phyloP scores from a whole-genome alignment of 257 asterid genomes.

The Gentiana straminea region DNA sequence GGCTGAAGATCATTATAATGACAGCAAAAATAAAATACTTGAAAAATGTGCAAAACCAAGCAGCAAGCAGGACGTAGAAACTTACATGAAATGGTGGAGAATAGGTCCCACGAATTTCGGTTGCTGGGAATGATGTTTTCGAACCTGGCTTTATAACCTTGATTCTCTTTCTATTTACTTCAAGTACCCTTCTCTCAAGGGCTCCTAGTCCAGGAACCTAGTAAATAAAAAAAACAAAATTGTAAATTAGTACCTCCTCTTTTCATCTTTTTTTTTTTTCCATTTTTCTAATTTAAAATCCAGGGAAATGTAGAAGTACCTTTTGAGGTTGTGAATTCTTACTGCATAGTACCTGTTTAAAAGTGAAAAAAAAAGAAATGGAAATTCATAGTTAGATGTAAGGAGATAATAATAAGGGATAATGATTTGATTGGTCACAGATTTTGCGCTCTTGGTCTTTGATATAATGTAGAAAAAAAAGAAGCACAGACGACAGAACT shows the following conservation, averaged over 20 bases:
- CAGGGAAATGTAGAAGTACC: conserved; percentile 28
- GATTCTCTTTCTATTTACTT: conserved; percentile 72
- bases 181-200: conserved; percentile 80
- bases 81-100: conserved; percentile 95
- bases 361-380: conserved; percentile 1
- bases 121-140: conserved; percentile 80
- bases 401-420: too few relatives aligned
- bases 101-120: conserved; percentile 87
- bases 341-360: conserved; percentile 66
- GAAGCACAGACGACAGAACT: not conserved
- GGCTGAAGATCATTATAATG: too few relatives aligned
- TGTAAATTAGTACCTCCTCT: not conserved
- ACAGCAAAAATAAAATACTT: too few relatives aligned
- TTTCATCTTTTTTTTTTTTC: not conserved
- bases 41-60: too few relatives aligned
- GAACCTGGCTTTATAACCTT: conserved; percentile 96
- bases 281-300: not conserved
- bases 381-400: not conserved
- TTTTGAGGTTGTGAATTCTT: conserved; percentile 79
- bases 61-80: not conserved
- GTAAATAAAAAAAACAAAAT: conserved; percentile 1
- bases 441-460: too few relatives aligned
- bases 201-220: conserved; percentile 79
- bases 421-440: too few relatives aligned
- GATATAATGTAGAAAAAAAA: too few relatives aligned